These are phyloP conservation scores for Backusella mclennaniae DNA, from an alignment of 192 early-diverging fungal species.

Conservation along the genomic window DNA sequence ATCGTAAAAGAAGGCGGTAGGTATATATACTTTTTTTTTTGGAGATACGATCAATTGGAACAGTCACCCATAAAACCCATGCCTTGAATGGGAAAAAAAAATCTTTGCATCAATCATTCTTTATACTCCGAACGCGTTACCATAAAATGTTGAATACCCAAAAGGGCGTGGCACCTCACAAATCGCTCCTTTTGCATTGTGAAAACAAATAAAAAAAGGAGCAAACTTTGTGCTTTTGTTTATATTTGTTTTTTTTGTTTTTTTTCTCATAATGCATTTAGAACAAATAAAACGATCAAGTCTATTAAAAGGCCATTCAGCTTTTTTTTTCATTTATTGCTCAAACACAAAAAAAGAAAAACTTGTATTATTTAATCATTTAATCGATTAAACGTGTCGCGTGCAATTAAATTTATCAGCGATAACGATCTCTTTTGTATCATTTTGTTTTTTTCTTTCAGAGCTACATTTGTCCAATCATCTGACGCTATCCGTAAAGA, in stretches of 20 bases:
- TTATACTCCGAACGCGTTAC: neutral
- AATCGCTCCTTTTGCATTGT: neutral
- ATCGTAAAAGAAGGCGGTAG: neutral
- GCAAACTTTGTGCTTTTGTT: neutral
- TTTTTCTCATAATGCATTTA: neutral
- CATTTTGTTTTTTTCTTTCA: neutral
- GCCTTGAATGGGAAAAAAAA: neutral
- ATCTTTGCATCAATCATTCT: slow-evolving; percentile 1
- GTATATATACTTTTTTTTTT: neutral
- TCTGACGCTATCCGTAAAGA: slow-evolving; percentile 1
- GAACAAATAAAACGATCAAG: neutral
- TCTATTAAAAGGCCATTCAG: neutral
- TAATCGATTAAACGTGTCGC: neutral
- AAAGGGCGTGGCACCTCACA: neutral
- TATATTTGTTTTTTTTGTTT: neutral
- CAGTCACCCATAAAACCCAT: neutral
- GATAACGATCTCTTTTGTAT: neutral
- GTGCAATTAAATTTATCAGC: slow-evolving; percentile 1
- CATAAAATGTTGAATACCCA: neutral
- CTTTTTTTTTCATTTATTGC: neutral
- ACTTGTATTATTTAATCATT: neutral
- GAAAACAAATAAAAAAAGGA: slow-evolving; percentile 1
- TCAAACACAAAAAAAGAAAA: neutral
- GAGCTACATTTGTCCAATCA: neutral
- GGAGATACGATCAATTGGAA: neutral